Base-by-base conservation (phyloP, 192 early-diverging fungal species). In the Backusella macrospora region DNA sequence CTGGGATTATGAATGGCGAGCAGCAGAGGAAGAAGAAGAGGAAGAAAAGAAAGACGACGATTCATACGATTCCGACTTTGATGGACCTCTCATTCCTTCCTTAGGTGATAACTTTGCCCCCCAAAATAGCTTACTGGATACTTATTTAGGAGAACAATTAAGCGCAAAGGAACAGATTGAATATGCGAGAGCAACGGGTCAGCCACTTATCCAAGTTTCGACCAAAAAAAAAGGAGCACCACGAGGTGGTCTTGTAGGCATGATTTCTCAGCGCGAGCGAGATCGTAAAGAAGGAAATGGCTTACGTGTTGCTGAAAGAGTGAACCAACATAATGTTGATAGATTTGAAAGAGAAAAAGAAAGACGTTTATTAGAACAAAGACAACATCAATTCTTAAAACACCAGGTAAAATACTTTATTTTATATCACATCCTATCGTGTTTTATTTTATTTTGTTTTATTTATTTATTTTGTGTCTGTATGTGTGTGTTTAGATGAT, bases 181-280 rank as follows among this genome's bases (percentile, higher is more conserved):
- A 40, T 82, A 75, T 65, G 80, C 80, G n/a, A 74, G 59, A 44
- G 76, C 73, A 21, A 82, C 76, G 10, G 76, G 80, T 10, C 80
- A 82, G 44, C 80, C 80, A 37, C 68, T 82, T 12, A 78, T 82
- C 37, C 76, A 82, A 21, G 73, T 82, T 13, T 77, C 80, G 6
- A 47, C 63, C 40, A 68, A 68, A 47, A 82, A 78, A 67, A 74
- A 74, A 37, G 59, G 70, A 14, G 49, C 68, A 47, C 80, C 80
- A 13, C 46, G 75, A 40, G 70, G 70, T 55, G 80, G 80, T 34
- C 65, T 82, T 13, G 70, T 82, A 9, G 80, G 80, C 9, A 73
- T 73, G 65, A 82, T 82, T 42, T 78, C 80, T 7, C 76, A 82
- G 39, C 73, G 73, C n/a, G 80, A 82, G 44, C 46, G 43, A 26